Base-by-base conservation (phyloP, 2,329 filamentous ascomycete genomes). In the Hypoxylon sp. region DNA sequence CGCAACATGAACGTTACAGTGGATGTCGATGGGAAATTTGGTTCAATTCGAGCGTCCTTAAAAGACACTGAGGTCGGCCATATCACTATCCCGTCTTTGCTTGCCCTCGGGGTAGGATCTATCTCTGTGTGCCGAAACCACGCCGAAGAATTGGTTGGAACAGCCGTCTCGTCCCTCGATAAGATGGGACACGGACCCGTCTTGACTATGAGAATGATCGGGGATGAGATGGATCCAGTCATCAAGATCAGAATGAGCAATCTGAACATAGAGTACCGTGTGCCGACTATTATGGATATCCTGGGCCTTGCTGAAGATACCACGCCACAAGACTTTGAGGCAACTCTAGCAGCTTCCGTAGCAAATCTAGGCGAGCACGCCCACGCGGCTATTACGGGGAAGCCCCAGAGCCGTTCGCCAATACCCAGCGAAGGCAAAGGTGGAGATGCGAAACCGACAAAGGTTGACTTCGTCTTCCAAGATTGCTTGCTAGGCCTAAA, bases 211-310 rank as follows among this genome's bases (percentile, higher is more conserved):
- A 88, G 96, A 54, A 92, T 97, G 82, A 92, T 99, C 71, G 94
- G 94, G 0, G 94, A 98, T 77, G 95, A 98, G 77, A 93, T 97
- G 81, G 95, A 98, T 71, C 95, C 97, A 0, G 90, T 93, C 5
- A 84, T 98, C 72, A 97, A 97, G 78, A 79, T 98, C 64, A 97
- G 97, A 77, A 82, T 98, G 46, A 92, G 92, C 79, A 94, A 97
- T 68, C 74, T 97, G 3, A 91, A 90, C 66, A 80, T 94, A n/a
- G 97, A 99, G 77, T 99, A 99, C 78, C 91, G 91, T 14, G 92
- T 98, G 3, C 88, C 93, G 0, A 93, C 92, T 0, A 80, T 98
- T 0, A 91, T 97, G 84, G 93, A 94, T 58, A 80, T 97, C 4
- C 85, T 97, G 5, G 91, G 89, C 0, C 84, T 97, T 1, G 85